Evolutionary conservation across 176 grass and related monocot species (phyloP).

Genomic region (Pharus latifolius): DNA sequence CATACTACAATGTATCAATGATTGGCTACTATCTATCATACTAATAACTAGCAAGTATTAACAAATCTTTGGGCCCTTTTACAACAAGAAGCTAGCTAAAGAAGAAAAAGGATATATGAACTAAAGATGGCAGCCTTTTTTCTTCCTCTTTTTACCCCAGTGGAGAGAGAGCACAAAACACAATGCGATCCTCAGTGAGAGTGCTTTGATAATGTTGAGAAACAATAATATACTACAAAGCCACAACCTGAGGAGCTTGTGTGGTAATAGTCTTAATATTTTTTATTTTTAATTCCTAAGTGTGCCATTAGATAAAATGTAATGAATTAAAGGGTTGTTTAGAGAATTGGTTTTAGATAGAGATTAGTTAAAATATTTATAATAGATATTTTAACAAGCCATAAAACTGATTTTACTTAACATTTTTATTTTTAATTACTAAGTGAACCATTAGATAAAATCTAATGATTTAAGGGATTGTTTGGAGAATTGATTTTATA

Average conservation of each 20-base stretch:
- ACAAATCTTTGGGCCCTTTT: neutral
- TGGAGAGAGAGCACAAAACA: conserved; percentile 8
- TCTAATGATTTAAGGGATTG: no score
- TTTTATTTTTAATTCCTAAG: neutral
- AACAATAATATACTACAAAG: neutral
- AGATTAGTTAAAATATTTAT: no score
- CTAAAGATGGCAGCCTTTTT: conserved; percentile 37
- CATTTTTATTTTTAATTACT: no score
- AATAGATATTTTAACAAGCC: no score
- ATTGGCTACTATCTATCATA: neutral
- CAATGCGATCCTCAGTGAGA: neutral
- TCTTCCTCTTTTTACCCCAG: conserved; percentile 14
- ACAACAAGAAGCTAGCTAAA: conserved; percentile 5
- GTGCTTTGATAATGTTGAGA: neutral
- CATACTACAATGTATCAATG: neutral
- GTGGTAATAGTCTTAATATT: conserved; percentile 5
- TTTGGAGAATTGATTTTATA: no score
- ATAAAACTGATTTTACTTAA: no score
- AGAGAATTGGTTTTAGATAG: no score
- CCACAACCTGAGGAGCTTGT: conserved; percentile 15
- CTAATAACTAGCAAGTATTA: neutral
- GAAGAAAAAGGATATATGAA: conserved; percentile 8
- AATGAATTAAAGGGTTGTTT: no score
- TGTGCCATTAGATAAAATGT: neutral
- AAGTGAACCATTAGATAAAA: no score